These are phyloP conservation scores for Cyberlindnera mississippiensis DNA, from an alignment of 805 yeast genomes.

Conservation along the genomic window DNA sequence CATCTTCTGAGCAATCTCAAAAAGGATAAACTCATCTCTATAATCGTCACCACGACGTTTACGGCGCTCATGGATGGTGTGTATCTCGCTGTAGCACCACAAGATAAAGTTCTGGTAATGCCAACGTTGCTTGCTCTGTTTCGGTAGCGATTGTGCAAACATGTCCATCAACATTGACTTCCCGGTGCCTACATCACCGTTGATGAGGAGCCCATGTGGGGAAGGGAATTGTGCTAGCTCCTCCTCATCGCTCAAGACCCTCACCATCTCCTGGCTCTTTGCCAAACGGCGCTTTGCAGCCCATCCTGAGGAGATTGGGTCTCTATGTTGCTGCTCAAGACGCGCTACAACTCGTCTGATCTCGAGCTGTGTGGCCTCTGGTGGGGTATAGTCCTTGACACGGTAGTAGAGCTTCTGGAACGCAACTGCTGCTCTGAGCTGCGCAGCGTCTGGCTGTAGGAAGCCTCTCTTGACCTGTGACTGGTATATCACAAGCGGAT, in stretches of 20 bases:
- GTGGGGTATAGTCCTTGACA: conserved; percentile 55
- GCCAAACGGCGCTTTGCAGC: conserved; percentile 6
- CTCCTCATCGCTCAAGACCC: conserved; percentile 55
- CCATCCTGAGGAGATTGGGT: conserved; percentile 1
- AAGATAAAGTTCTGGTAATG: conserved; percentile 68
- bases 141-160: conserved; percentile 63
- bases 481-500: conserved; percentile 57
- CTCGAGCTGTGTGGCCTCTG: conserved; percentile 11
- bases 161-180: conserved; percentile 72
- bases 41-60: conserved; percentile 29
- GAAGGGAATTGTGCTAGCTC: conserved; percentile 49
- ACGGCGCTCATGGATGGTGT: conserved; percentile 35
- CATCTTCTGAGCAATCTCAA: conserved; percentile 65
- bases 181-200: conserved; percentile 73
- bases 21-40: conserved; percentile 60
- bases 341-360: conserved; percentile 9
- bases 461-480: conserved; percentile 48
- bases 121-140: conserved; percentile 61
- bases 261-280: conserved; percentile 37
- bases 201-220: conserved; percentile 61
- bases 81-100: conserved; percentile 64
- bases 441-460: conserved; percentile 52
- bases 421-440: conserved; percentile 57
- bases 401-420: conserved; percentile 57
- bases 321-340: conserved; percentile 4